A percentile compares a stretch with the other conserved stretches of the same genome.
phyloP scores from a whole-genome alignment of 805 yeast genomes.

The Kodamaea nitidulidarum region DNA sequence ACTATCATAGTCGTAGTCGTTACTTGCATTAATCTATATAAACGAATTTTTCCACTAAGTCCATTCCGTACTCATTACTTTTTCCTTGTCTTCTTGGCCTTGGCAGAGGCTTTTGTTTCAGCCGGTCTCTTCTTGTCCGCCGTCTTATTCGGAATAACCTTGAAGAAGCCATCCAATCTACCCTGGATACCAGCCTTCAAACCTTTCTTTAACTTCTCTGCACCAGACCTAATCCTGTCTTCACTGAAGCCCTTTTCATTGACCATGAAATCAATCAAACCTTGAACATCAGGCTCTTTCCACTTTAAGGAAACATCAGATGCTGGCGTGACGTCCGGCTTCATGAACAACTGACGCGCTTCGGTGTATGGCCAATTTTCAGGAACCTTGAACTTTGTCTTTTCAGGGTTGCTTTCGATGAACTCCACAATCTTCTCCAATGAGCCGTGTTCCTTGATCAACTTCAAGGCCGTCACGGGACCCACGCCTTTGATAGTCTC shows the following conservation, averaged over 20 bases:
- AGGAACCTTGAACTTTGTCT: constrained; percentile 75
- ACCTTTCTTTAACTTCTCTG: constrained; percentile 78
- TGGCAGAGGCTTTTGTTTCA: constrained; percentile 26
- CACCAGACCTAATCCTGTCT: constrained; percentile 85
- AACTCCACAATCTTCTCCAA: constrained; percentile 73
- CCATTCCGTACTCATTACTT: constrained; percentile 2
- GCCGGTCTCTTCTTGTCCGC: constrained; percentile 33
- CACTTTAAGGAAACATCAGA: constrained; percentile 70
- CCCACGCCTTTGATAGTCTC: constrained; percentile 95
- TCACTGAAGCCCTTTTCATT: constrained; percentile 88
- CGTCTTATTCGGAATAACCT: constrained; percentile 49
- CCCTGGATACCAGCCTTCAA: constrained; percentile 85
- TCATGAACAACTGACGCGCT: constrained; percentile 76
- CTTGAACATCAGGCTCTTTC: constrained; percentile 85
- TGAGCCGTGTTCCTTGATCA: constrained; percentile 79
- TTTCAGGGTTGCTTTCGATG: constrained; percentile 51
- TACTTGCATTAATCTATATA: background rate
- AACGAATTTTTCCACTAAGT: background rate
- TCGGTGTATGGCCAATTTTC: constrained; percentile 92
- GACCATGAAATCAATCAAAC: constrained; percentile 76
- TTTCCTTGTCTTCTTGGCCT: constrained; percentile 26
- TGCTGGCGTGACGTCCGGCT: constrained; percentile 74
- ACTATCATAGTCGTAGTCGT: too few species aligned
- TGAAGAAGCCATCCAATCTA: constrained; percentile 87
- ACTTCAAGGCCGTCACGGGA: constrained; percentile 87